Base-by-base conservation (phyloP, 1,284 basidiomycete species). In the Moesziomyces sp. region DNA sequence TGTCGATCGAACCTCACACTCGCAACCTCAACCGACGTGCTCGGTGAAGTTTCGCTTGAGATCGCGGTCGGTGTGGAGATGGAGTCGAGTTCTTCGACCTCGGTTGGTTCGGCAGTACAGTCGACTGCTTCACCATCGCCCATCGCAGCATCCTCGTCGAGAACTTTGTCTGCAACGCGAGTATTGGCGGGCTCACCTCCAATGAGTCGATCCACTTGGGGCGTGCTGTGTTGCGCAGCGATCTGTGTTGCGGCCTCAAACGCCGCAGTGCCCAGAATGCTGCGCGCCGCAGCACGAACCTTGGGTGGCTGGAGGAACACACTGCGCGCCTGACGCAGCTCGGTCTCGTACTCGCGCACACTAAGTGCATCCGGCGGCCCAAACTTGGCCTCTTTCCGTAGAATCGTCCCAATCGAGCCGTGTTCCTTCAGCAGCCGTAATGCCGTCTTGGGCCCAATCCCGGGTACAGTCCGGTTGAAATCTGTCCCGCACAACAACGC, bases 401-500 rank as follows among this genome's bases (percentile, higher is more conserved):
- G 42, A 19, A 81, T 77, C 1, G 54, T 51, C 11, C 65, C 47
- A 44, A 81, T 80, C 26, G 58, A 67, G 0, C 71, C 67, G 40
- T 80, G 74, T 42, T 78, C 67, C 21, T 75, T 73, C 11, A 81
- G 67, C 47, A 81, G 52, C 8, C 56, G 59, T 0, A 77, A 48
- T 1, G 73, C 80, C 18, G 63, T 75, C n/a, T 64, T 65, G 6
- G 74, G 65, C 11, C 77, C 81, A 11, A 83, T 74, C 0, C 78
- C 76, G 0, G 81, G 77, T 3, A 83, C 47, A 10, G 82, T 82
- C 28, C 79, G 69, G 58, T 83, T 83, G 53, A 81, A 83, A 50
- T 83, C 82, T 13, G 82, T 83, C n/a, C 82, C 82, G 51, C 80
- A 80, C 11, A 83, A 69, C 30, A 83, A 66, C 10, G 82, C 81